Percentiles rank a stretch among this genome's conserved stretches.
Conservation (phyloP, 345 rosid species). For the Punica granatum region DNA sequence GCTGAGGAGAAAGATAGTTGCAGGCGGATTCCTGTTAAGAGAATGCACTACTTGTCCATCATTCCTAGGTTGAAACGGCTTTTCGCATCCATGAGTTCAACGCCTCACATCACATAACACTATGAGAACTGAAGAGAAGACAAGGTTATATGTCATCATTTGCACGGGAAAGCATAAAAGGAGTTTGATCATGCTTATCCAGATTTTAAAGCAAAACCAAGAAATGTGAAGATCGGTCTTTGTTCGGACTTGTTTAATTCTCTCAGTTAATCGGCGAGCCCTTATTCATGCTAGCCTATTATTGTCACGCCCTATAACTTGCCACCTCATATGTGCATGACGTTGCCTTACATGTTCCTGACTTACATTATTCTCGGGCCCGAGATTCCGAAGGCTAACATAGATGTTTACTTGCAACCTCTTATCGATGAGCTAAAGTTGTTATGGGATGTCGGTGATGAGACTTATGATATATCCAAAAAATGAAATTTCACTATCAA, state of each 20-base stretch:
- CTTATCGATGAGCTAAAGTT: constrained; percentile 1
- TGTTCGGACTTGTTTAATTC: neutral
- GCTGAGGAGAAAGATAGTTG: too few relatives aligned
- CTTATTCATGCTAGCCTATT: too few relatives aligned
- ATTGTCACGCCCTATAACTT: too few relatives aligned
- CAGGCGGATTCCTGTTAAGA: constrained; percentile 4
- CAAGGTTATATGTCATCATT: neutral
- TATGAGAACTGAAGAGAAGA: neutral
- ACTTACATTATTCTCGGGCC: neutral
- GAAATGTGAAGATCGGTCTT: constrained; percentile 1
- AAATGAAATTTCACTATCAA: neutral
- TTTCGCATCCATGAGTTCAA: too few relatives aligned
- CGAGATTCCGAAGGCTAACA: neutral
- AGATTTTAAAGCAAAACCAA: neutral
- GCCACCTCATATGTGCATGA: too few relatives aligned
- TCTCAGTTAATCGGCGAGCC: neutral
- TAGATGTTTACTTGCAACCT: constrained; percentile 9
- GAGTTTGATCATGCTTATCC: constrained; percentile 4
- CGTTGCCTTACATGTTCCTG: neutral
- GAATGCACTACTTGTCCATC: neutral
- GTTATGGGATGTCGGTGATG: neutral
- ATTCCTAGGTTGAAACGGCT: too few relatives aligned
- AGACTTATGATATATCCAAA: neutral
- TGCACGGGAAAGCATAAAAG: neutral
- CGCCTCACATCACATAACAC: neutral